phyloP scores from a whole-genome alignment of 1,139 yeast species.

The Protomyces arabidopsidicola region DNA sequence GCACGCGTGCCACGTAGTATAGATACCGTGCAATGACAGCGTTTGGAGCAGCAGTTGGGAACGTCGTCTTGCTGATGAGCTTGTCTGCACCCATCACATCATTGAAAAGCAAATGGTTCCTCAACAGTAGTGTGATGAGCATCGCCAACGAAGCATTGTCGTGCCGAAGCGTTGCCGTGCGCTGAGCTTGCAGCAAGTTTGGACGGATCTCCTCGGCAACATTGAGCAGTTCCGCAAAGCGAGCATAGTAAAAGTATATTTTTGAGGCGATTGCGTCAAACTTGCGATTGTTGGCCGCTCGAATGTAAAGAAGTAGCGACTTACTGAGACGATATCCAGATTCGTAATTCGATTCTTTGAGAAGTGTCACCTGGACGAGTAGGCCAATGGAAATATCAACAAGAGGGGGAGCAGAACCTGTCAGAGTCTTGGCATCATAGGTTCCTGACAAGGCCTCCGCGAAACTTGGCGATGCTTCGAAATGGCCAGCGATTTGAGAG shows the following conservation, averaged over 20 bases:
- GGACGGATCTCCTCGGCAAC: constrained; percentile 57
- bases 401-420: not conserved
- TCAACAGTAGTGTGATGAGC: constrained; percentile 71
- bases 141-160: constrained; percentile 89
- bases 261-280: constrained; percentile 84
- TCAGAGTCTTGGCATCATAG: too few relatives aligned
- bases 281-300: constrained; percentile 69
- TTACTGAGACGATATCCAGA: constrained; percentile 38
- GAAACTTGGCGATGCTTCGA: not conserved
- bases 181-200: constrained; percentile 65
- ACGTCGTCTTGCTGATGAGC: constrained; percentile 80
- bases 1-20: constrained; percentile 82
- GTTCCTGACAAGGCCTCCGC: not conserved
- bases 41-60: constrained; percentile 80
- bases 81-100: constrained; percentile 85
- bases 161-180: constrained; percentile 88
- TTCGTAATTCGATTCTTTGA: constrained; percentile 54
- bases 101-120: constrained; percentile 72
- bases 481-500: not conserved
- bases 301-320: constrained; percentile 54
- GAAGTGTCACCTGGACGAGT: constrained; percentile 57
- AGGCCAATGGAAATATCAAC: constrained; percentile 2
- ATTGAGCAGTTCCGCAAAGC: constrained; percentile 66
- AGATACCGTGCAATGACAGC: constrained; percentile 88
- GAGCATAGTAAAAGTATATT: constrained; percentile 84